A percentile compares a stretch with the other conserved stretches of the same genome.
phyloP scores from a whole-genome alignment of 2,329 filamentous ascomycete species.

The Meredithiella fracta region DNA sequence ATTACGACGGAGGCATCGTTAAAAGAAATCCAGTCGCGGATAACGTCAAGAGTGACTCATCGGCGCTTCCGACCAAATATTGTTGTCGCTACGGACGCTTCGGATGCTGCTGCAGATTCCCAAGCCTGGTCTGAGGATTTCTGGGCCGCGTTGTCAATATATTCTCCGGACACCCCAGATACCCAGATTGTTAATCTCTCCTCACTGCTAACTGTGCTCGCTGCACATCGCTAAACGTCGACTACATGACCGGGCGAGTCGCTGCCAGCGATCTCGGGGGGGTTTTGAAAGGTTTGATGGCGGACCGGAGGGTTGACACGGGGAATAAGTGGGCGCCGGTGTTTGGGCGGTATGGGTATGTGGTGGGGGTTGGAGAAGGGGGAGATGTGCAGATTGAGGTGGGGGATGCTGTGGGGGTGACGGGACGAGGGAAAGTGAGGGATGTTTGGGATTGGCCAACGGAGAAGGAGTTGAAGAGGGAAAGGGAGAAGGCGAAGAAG shows the following conservation, averaged over 20 bases:
- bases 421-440: conserved; percentile 31
- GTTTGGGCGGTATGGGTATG: conserved; percentile 58
- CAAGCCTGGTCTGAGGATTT: conserved; percentile 53
- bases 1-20: conserved; percentile 55
- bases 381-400: conserved; percentile 26
- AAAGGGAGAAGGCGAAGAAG: neutral
- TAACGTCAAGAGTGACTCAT: conserved; percentile 28
- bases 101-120: conserved; percentile 16
- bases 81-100: conserved; percentile 34
- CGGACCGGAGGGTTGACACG: conserved; percentile 52
- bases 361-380: conserved; percentile 19
- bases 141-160: conserved; percentile 40
- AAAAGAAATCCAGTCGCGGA: conserved; percentile 42
- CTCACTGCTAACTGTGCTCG: conserved; percentile 55
- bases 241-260: conserved; percentile 47
- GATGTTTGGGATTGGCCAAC: conserved; percentile 37
- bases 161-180: conserved; percentile 16
- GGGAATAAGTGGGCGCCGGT: conserved; percentile 51
- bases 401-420: conserved; percentile 40
- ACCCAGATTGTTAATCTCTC: conserved; percentile 23
- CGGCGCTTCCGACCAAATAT: conserved; percentile 60
- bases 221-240: conserved; percentile 54
- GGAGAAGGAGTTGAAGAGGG: neutral
- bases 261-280: conserved; percentile 40
- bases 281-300: conserved; percentile 53